phyloP scores from a whole-genome alignment of 2,329 filamentous ascomycete genomes.

The Tolypocladium ophioglossoides region DNA sequence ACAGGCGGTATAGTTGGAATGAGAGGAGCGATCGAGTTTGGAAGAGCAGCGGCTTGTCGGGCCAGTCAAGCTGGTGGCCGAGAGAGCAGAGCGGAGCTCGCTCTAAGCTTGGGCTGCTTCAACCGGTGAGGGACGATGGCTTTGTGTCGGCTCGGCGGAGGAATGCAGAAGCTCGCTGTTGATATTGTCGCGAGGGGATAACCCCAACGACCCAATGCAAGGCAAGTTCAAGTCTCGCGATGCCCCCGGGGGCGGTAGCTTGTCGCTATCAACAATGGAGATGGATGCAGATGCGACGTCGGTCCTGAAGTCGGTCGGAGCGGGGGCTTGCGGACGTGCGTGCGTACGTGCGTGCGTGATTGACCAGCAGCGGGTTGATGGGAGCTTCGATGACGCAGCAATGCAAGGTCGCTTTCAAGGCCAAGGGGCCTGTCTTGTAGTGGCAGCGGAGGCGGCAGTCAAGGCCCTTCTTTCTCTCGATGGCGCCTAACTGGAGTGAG shows the following conservation, averaged over 20 bases:
- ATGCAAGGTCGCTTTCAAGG: not conserved
- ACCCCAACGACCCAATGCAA: conserved; percentile 15
- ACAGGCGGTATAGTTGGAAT: not conserved
- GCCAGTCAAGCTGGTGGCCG: conserved; percentile 14
- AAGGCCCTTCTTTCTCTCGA: conserved; percentile 23
- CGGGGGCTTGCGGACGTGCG: not conserved
- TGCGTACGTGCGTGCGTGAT: not conserved
- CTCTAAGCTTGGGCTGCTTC: conserved; percentile 12
- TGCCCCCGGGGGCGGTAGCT: not conserved
- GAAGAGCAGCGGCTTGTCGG: conserved; percentile 13
- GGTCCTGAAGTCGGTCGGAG: not conserved
- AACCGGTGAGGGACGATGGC: conserved; percentile 9
- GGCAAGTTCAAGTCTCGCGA: not conserved
- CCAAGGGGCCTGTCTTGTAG: not conserved
- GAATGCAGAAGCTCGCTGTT: conserved; percentile 1
- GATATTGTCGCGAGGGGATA: conserved; percentile 9
- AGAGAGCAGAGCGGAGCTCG: conserved; percentile 19
- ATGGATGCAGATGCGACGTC: not conserved
- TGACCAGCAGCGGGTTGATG: not conserved
- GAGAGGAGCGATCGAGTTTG: not conserved
- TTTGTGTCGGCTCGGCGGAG: conserved; percentile 11
- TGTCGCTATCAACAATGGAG: not conserved
- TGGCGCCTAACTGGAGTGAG: conserved; percentile 8
- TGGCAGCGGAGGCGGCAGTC: not conserved
- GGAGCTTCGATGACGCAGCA: not conserved